Percentiles rank a stretch among this genome's conserved stretches.
Evolutionary conservation across 306 rosid genomes (phyloP).

Genomic region (Pachyrhizus erosus): DNA sequence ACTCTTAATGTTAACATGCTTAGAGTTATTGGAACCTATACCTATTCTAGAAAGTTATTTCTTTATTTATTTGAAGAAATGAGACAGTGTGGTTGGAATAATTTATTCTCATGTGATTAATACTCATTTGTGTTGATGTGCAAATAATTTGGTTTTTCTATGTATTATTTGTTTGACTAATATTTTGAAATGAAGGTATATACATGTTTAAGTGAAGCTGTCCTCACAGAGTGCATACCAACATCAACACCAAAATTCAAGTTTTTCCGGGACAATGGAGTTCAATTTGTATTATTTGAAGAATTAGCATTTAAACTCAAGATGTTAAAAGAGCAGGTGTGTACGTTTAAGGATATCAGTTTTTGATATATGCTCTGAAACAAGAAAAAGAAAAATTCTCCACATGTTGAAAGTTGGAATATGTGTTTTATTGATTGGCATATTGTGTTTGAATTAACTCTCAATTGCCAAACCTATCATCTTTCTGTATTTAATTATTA

Average conservation of each 20-base stretch:
- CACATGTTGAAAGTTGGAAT: not conserved
- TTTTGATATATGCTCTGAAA: slow-evolving; percentile 18
- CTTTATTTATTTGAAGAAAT: not conserved
- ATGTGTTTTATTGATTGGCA: not conserved
- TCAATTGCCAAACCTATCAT: not conserved
- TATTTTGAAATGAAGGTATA: slow-evolving; percentile 66
- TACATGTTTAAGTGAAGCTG: slow-evolving; percentile 77
- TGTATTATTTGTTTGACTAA: slow-evolving; percentile 5
- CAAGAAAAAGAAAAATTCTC: not conserved
- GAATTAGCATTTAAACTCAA: slow-evolving; percentile 45
- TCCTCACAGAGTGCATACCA: slow-evolving; percentile 66
- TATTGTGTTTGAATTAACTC: slow-evolving; percentile 2
- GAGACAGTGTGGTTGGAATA: slow-evolving; percentile 3
- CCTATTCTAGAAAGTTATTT: slow-evolving; percentile 28
- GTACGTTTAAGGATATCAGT: slow-evolving; percentile 33
- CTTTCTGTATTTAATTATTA: not conserved
- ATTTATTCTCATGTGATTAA: slow-evolving; percentile 6
- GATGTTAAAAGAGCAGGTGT: slow-evolving; percentile 58
- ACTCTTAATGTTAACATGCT: slow-evolving; percentile 18
- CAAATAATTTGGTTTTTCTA: slow-evolving; percentile 20
- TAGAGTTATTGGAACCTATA: slow-evolving; percentile 21
- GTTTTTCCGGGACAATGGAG: slow-evolving; percentile 48
- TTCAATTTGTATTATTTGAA: slow-evolving; percentile 43
- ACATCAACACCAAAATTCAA: slow-evolving; percentile 73
- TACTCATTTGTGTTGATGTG: slow-evolving; percentile 1